Evolutionary conservation across 257 asterid species (phyloP), one percentile per base, ranked within the genome.

Genomic region (Cordia subcordata): DNA sequence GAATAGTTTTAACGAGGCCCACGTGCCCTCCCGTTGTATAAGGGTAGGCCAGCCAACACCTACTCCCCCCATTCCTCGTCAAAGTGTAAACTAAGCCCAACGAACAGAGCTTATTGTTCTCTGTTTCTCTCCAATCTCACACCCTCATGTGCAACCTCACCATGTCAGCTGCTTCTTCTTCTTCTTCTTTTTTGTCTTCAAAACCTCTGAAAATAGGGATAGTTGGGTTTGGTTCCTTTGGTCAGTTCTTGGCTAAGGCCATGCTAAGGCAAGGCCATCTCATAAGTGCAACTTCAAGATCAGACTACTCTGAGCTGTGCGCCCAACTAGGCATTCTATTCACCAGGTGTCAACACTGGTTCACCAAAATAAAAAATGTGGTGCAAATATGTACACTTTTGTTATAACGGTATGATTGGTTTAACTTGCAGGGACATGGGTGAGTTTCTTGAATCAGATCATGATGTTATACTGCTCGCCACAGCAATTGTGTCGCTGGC

Each of bases 191-290:
- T 8, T 56, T 59, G 18, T 60, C 85, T n/a, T 33, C 51, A 27
- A 60, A 62, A 33, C 49, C 75, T 39, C 72, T 85, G 58, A 86
- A 73, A 60, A 79, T 87, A 16, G 96, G 98, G 35, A 80, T 91
- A 33, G 57, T 91, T 42, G 96, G 98, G 0, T 80, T 87, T n/a
- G 98, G 98, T 18, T 81, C 87, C 0, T 91, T 91, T 27, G 98
- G 85, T 0, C 94, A 83, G 69, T 91, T 91, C 68, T 62, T 91
- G 66, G 80, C 79, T 0, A 72, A 80, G 72, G 85, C 92, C 33
- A 79, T 91, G 89, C 50, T 80, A 16, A 83, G 65, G 58, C 92
- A 87, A 58, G 95, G 98, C 6, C 90, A 87, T 50, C 58, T 67
- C 22, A 56, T 91, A 18, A 61, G 63, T 32, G 94, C 85, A 11